Conservation (phyloP, 2,329 filamentous ascomycete genomes). For the Cryoendolithus antarcticus region DNA sequence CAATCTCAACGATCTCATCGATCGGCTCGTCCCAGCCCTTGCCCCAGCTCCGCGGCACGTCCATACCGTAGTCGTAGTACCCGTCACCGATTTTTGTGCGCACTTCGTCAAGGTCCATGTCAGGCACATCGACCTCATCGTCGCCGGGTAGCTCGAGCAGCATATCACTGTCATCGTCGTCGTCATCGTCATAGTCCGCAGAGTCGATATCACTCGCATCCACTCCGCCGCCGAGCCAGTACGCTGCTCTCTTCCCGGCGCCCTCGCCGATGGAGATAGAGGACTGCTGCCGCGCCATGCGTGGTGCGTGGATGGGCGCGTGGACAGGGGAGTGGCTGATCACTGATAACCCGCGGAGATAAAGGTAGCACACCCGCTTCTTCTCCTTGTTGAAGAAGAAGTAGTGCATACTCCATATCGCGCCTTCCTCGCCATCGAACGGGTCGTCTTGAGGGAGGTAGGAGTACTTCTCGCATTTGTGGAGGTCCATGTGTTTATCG, state of each 20-base stretch:
- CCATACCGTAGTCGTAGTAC: conserved; percentile 9
- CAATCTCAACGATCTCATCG: conserved; percentile 3
- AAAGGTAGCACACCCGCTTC: conserved; percentile 89
- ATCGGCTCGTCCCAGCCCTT: no score
- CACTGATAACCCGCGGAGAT: conserved; percentile 76
- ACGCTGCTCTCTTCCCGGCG: conserved; percentile 69
- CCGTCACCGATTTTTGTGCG: conserved; percentile 21
- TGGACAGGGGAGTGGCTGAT: conserved; percentile 50
- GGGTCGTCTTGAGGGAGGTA: conserved; percentile 84
- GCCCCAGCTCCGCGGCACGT: no score
- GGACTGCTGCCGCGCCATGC: conserved; percentile 20
- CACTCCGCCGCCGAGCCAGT: conserved; percentile 58
- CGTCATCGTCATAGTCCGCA: conserved; percentile 19
- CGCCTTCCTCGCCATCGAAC: conserved; percentile 81
- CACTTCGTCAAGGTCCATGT: conserved; percentile 24
- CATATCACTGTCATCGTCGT: conserved; percentile 9
- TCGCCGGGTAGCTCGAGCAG: conserved; percentile 10
- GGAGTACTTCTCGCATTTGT: conserved; percentile 78
- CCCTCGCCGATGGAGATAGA: conserved; percentile 33
- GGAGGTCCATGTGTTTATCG: conserved; percentile 86
- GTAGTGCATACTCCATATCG: conserved; percentile 91
- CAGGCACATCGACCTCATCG: conserved; percentile 22
- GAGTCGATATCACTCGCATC: conserved; percentile 8
- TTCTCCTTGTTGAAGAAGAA: conserved; percentile 93
- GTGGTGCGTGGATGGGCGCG: conserved; percentile 31